phyloP scores from a whole-genome alignment of 768 basidiomycete genomes.

The Collybia nuda region DNA sequence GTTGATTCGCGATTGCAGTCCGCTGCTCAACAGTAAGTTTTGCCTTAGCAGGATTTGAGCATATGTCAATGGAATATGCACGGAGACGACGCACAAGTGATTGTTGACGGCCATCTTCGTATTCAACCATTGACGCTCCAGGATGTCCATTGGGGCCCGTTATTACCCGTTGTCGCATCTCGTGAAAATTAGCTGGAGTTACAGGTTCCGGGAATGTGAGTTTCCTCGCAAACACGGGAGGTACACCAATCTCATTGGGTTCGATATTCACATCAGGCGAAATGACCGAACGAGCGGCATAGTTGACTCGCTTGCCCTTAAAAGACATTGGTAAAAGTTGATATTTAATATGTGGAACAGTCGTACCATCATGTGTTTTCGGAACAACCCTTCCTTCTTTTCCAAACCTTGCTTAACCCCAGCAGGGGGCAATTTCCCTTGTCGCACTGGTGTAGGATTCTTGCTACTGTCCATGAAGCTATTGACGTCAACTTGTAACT shows the following conservation, averaged over 20 bases:
- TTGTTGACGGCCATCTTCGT: constrained; percentile 89
- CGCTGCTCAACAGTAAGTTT: constrained; percentile 86
- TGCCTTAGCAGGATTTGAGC: constrained; percentile 50
- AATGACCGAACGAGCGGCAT: constrained; percentile 99
- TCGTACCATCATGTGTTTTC: constrained; percentile 98
- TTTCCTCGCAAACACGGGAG: constrained; percentile 95
- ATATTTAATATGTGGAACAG: background rate
- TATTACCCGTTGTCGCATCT: constrained; percentile 87
- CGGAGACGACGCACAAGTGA: constrained; percentile 58
- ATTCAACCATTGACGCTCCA: constrained; percentile 92
- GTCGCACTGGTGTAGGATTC: constrained; percentile 81
- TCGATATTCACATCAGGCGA: constrained; percentile 99
- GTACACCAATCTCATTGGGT: constrained; percentile 97
- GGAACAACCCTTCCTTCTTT: constrained; percentile 98
- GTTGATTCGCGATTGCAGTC: constrained; percentile 92
- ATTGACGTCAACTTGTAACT: constrained; percentile 93
- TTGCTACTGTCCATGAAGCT: constrained; percentile 97
- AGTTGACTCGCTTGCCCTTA: constrained; percentile 98
- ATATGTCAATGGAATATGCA: background rate
- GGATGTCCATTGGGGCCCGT: constrained; percentile 88
- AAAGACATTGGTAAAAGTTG: background rate
- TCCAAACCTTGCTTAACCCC: constrained; percentile 97
- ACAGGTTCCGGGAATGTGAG: constrained; percentile 98
- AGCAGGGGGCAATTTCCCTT: constrained; percentile 87
- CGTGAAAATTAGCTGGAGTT: constrained; percentile 85